Evolutionary conservation across 345 rosid genomes (phyloP), one percentile per base, ranked within the genome.

Genomic region (Eucalyptus leucophloia): DNA sequence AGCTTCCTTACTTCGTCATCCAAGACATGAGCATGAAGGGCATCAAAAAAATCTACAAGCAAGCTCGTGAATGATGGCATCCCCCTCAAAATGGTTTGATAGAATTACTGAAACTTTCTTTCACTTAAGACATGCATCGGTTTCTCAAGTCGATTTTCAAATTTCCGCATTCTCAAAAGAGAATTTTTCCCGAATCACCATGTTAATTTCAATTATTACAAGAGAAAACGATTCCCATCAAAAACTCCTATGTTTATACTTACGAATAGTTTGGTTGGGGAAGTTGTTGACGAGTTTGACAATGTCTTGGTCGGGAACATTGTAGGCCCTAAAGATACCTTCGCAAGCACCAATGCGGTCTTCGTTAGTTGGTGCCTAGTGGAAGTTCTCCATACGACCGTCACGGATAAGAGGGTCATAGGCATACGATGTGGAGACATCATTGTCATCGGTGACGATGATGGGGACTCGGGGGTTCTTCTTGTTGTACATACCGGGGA

Each of bases 331-430:
- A 62, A 90, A 90, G 87, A 90, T 90, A 44, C 91, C 89, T 12
- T 77, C 83, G 91, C 91, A 90, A 47, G 88, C 91, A 49, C 91
- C 89, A 49, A 87, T 87, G 26, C 89, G 91, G 89, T 90, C 91
- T 44, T 90, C 91, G 49, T 87, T 13, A 62, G 91, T 90, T 37
- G 91, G 91, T 40, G 91, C 91, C 91, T 89, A 90, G 89, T 87
- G 87, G 91, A 90, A 90, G 49, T 90, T 90, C 89, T 90, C 91
- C 91, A 87, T 62, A 58, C 91, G 89, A 87, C 89, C 91, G 86
- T 90, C 91, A 87, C 91, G 91, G 87, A 90, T 87, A 60, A 90
- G 91, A 82, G 91, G 91, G 30, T 9, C 12, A 9, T 56, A 56
- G 40, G 88, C 91, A 44, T 87, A 90, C 65, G 87, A 51, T 11